Conservation (phyloP, 192 early-diverging fungal species). For the Entomortierella parvispora region DNA sequence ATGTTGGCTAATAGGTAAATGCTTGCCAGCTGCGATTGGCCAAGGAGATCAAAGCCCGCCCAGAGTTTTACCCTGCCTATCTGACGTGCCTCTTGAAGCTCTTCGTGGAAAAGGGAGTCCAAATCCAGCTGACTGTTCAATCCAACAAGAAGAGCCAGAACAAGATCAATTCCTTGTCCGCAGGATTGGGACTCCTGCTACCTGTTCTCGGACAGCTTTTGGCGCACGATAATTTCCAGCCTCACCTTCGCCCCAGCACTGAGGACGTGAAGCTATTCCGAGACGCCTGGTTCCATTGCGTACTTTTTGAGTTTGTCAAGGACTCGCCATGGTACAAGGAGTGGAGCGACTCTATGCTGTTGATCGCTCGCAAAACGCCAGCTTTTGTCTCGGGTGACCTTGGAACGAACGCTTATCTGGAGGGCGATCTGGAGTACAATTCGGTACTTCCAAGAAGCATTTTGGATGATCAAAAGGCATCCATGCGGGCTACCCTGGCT, state of each 20-base stretch:
- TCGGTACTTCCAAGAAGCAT: slow-evolving; percentile 73
- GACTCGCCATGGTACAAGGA: slow-evolving; percentile 80
- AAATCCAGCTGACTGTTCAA: slow-evolving; percentile 59
- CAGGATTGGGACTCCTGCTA: slow-evolving; percentile 66
- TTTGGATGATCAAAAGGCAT: slow-evolving; percentile 59
- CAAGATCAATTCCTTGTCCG: slow-evolving; percentile 56
- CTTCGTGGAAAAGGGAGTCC: slow-evolving; percentile 71
- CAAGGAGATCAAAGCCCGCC: slow-evolving; percentile 53
- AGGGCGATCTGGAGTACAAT: slow-evolving; percentile 88
- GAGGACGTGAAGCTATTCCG: slow-evolving; percentile 81
- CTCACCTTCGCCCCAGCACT: slow-evolving; percentile 62
- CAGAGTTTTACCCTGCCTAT: slow-evolving; percentile 67
- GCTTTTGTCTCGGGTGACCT: slow-evolving; percentile 73
- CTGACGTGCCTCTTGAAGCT: slow-evolving; percentile 60
- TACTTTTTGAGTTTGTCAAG: slow-evolving; percentile 79
- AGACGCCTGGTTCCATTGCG: slow-evolving; percentile 92
- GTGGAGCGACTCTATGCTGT: slow-evolving; percentile 73
- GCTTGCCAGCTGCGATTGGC: slow-evolving; percentile 61
- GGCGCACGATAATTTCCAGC: slow-evolving; percentile 65
- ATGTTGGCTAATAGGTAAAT: slow-evolving; percentile 48
- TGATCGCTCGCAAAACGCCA: slow-evolving; percentile 89
- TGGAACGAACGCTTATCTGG: slow-evolving; percentile 77
- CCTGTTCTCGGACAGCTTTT: slow-evolving; percentile 71
- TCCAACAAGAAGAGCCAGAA: slow-evolving; percentile 56
- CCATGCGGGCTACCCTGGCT: slow-evolving; percentile 66